Conservation (phyloP, 345 rosid genomes). For the Lenwebbia sp. region DNA sequence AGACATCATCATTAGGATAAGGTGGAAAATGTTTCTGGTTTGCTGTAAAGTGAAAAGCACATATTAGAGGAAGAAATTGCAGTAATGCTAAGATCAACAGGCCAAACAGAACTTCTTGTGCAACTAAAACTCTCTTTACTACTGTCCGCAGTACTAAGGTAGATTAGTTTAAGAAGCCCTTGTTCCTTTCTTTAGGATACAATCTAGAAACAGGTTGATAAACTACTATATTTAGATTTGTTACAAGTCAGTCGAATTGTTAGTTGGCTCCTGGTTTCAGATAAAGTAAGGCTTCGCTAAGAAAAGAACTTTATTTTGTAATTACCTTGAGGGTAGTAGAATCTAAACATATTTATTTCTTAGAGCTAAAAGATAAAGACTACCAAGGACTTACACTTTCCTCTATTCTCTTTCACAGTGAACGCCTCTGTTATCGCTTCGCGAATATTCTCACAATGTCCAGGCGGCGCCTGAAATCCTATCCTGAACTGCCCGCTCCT, state of each 20-base stretch:
- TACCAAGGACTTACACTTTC: neutral
- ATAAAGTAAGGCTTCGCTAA: neutral
- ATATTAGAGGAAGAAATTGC: neutral
- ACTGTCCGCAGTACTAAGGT: neutral
- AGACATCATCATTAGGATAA: conserved; percentile 58
- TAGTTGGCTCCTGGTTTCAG: neutral
- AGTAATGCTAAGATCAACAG: neutral
- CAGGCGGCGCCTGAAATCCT: neutral
- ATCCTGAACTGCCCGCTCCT: neutral
- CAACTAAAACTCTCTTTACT: neutral
- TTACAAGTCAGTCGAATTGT: neutral
- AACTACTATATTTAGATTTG: neutral
- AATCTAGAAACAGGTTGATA: neutral
- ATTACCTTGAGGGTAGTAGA: neutral
- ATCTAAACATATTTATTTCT: neutral
- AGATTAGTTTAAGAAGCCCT: neutral
- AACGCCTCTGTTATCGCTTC: neutral
- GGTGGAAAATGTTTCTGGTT: conserved; percentile 84
- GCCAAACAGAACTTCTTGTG: neutral
- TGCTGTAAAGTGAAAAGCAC: conserved; percentile 15
- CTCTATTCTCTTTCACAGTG: neutral
- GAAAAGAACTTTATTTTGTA: neutral
- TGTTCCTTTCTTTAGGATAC: neutral
- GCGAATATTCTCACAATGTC: neutral
- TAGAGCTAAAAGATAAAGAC: neutral